Evolutionary conservation across 768 basidiomycete species (phyloP).

Genomic region (Boletus tylopilopsis): DNA sequence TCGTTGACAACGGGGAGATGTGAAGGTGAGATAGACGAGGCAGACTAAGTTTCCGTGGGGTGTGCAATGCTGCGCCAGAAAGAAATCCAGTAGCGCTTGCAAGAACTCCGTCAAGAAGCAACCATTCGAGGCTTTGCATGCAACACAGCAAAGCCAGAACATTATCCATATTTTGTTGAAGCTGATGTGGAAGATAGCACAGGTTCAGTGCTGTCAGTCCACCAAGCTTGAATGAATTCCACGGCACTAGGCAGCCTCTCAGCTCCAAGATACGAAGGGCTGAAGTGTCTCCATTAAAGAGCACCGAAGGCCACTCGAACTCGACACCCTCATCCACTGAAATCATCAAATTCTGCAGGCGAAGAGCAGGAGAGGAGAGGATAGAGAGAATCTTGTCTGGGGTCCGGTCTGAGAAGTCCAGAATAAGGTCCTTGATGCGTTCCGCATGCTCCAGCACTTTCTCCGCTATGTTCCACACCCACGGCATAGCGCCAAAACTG

Average conservation of each 20-base stretch:
- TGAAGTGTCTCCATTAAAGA: background rate
- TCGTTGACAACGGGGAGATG: background rate
- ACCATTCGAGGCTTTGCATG: conserved; percentile 32
- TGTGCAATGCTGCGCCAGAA: background rate
- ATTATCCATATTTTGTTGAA: conserved; percentile 27
- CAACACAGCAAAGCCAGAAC: conserved; percentile 32
- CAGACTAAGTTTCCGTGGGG: background rate
- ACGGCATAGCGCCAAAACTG: too few relatives aligned
- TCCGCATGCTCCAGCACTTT: background rate
- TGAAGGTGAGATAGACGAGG: conserved; percentile 5
- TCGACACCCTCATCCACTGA: too few relatives aligned
- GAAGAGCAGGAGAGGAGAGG: background rate
- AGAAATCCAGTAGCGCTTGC: conserved; percentile 3
- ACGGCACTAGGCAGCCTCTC: background rate
- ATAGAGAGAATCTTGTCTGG: too few relatives aligned
- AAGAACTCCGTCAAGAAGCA: conserved; percentile 32
- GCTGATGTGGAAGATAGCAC: conserved; percentile 12
- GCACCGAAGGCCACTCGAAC: background rate
- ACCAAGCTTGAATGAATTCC: background rate
- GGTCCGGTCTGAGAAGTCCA: too few relatives aligned
- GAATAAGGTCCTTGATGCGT: background rate
- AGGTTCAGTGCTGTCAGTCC: conserved; percentile 36
- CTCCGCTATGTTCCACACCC: background rate
- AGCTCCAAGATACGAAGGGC: background rate
- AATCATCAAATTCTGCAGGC: background rate